Percentiles rank a stretch among this genome's conserved stretches.
phyloP scores from a whole-genome alignment of 345 rosid genomes.

The Syzygium jambos region DNA sequence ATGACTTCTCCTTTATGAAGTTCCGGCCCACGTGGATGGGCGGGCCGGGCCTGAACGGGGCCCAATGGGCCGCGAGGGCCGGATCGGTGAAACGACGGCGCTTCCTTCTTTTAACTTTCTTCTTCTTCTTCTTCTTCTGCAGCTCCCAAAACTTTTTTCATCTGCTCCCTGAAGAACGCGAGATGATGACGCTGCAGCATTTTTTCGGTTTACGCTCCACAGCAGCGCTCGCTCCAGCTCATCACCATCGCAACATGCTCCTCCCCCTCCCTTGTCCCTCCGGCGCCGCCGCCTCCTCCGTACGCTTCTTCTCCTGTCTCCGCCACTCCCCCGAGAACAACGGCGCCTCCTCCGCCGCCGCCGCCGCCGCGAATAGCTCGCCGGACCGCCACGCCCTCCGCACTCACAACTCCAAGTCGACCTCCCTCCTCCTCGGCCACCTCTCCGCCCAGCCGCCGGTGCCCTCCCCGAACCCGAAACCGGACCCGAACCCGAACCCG shows the following conservation, averaged over 20 bases:
- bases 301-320: conserved; percentile 15
- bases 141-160: neutral
- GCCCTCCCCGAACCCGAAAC: neutral
- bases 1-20: neutral
- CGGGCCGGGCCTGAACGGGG: neutral
- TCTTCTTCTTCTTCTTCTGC: neutral
- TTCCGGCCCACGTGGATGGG: neutral
- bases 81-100: neutral
- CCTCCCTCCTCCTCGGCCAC: conserved; percentile 28
- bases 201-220: neutral
- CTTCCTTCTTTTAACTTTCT: neutral
- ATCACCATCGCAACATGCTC: neutral
- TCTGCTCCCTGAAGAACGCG: neutral
- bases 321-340: conserved; percentile 1
- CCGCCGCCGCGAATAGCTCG: conserved; percentile 3
- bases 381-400: neutral
- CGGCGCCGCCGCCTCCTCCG: conserved; percentile 8
- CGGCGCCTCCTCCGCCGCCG: conserved; percentile 3
- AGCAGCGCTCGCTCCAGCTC: neutral
- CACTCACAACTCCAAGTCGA: conserved; percentile 49
- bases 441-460: neutral
- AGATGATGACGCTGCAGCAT: neutral
- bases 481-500: no score
- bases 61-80: neutral
- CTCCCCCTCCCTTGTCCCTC: neutral